phyloP scores from a whole-genome alignment of 805 yeast species.

The Maudiozyma saulgeensis region DNA sequence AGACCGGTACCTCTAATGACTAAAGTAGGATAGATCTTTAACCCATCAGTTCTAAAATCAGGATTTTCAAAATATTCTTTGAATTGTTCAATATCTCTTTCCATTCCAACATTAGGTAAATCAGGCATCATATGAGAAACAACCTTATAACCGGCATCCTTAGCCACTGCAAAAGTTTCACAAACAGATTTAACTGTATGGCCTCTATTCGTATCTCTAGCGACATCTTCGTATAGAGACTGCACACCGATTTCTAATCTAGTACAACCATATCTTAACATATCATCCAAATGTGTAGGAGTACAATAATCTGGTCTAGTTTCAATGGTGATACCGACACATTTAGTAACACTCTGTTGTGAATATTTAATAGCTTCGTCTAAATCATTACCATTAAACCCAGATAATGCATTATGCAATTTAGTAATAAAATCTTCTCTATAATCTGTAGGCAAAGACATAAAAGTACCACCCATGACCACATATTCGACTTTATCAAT shows the following conservation, averaged over 20 bases:
- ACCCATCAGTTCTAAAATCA: constrained; percentile 91
- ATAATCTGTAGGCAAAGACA: constrained; percentile 86
- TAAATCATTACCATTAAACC: constrained; percentile 75
- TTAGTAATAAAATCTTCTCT: constrained; percentile 83
- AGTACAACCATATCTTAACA: constrained; percentile 94
- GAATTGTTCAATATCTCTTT: constrained; percentile 91
- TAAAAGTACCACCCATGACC: constrained; percentile 98
- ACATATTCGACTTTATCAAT: constrained; percentile 97
- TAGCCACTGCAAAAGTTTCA: constrained; percentile 91
- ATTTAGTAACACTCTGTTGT: constrained; percentile 89
- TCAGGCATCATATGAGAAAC: constrained; percentile 99
- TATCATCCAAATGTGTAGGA: constrained; percentile 86
- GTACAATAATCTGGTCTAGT: constrained; percentile 98
- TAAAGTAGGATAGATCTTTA: constrained; percentile 89
- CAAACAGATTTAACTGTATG: constrained; percentile 95
- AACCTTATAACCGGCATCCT: constrained; percentile 96
- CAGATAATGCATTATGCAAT: constrained; percentile 89
- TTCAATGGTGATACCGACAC: constrained; percentile 97
- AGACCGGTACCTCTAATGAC: constrained; percentile 96
- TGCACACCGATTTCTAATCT: constrained; percentile 96
- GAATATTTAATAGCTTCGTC: constrained; percentile 88
- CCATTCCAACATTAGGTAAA: constrained; percentile 97
- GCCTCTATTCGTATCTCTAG: constrained; percentile 95
- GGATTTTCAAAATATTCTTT: constrained; percentile 96
- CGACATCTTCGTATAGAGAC: constrained; percentile 95